Evolutionary conservation across 345 rosid species (phyloP), one percentile per base, ranked within the genome.

Genomic region (Hirschfeldia incana): DNA sequence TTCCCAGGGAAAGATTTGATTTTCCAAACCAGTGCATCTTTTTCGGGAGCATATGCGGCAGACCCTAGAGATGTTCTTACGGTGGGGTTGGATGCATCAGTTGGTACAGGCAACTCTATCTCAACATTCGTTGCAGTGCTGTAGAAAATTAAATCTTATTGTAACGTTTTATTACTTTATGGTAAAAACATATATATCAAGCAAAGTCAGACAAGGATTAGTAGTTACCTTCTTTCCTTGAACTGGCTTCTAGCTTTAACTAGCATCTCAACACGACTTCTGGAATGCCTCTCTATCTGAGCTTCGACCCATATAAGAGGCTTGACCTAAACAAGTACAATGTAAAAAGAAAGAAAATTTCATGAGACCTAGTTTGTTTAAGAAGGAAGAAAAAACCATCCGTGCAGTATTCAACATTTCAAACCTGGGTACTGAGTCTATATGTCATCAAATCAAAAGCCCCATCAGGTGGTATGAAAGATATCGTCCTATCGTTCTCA

Each of bases 291-390:
- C 85, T 89, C 91, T 70, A 89, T 86, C 75, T 88, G 90, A 28
- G 90, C 89, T 80, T 89, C 94, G 53, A 89, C 94, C 94, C 94
- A 89, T 77, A 89, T 88, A 57, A 88, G 91, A 81, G 94, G 91
- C 79, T 85, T 89, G 46, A 85, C 91, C 94, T 89, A 76, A 83
- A 75, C 34, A 76, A 33, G 49, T 44, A 32, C 32, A 4, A 16
- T 51, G 72, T 46, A 34, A 1, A 21, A 59, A 0, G 7, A 42
- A 42, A 3, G 15, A n/a, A 32, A 1, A 61, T 28, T n/a, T 46
- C 34, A 44, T 33, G 46, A 75, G 63, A 65, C 57, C 30, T 36
- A 39, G 8, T 32, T 26, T 34, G 65, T 16, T 11, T 58, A 57
- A 42, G 42, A 62, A 69, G 34, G 73, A 6, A 33, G 4, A 7